Percentiles rank a stretch among this genome's conserved stretches.
phyloP scores from a whole-genome alignment of 352 stramenopile genomes.

The Phytophthora citricola region DNA sequence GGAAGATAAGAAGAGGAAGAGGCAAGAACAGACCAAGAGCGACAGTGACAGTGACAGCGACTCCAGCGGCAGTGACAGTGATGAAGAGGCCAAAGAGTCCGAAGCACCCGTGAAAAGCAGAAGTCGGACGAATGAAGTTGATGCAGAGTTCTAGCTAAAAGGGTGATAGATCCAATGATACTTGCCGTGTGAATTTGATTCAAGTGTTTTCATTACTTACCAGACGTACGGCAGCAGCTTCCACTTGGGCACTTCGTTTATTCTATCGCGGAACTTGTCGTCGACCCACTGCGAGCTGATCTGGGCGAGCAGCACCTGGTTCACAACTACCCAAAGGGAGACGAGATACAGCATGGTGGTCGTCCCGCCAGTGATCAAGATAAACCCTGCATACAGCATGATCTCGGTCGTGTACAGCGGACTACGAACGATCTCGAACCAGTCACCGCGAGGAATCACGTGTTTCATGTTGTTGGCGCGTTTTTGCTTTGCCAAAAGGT shows the following conservation, averaged over 20 bases:
- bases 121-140: conserved; percentile 22
- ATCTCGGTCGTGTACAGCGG: conserved; percentile 73
- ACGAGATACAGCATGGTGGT: conserved; percentile 57
- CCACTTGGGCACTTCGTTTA: conserved; percentile 45
- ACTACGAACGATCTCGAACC: conserved; percentile 70
- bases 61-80: conserved; percentile 37
- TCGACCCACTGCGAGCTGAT: conserved; percentile 66
- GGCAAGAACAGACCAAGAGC: conserved; percentile 23
- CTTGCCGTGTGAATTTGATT: not conserved
- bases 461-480: conserved; percentile 50
- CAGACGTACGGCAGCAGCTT: conserved; percentile 44
- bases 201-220: conserved; percentile 19
- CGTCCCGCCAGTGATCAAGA: conserved; percentile 44
- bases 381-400: conserved; percentile 66
- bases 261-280: conserved; percentile 58
- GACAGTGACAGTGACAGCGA: conserved; percentile 42
- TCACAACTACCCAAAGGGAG: conserved; percentile 64
- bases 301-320: conserved; percentile 64
- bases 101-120: conserved; percentile 30
- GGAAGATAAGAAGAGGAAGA: conserved; percentile 44
- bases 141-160: not conserved
- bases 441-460: conserved; percentile 65
- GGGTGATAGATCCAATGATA: not conserved
- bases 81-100: conserved; percentile 43
- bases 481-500: conserved; percentile 64